phyloP scores from a whole-genome alignment of 257 asterid species.

The Echium plantagineum region DNA sequence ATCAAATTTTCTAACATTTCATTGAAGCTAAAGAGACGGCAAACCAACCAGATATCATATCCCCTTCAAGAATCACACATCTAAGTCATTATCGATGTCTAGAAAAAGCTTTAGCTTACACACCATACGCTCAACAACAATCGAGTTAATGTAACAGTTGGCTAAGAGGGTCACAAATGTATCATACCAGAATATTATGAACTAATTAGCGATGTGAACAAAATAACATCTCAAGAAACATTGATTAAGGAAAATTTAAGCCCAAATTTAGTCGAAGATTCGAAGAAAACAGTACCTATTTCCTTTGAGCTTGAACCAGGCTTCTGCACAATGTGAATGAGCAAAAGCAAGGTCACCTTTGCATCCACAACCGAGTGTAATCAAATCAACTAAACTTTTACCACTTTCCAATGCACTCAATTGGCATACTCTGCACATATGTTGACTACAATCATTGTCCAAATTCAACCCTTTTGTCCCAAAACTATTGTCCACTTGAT shows the following conservation, averaged over 20 bases:
- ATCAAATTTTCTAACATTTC: too few relatives aligned
- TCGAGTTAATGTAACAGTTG: background rate
- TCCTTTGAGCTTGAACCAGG: constrained; percentile 71
- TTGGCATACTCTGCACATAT: constrained; percentile 68
- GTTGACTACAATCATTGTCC: constrained; percentile 20
- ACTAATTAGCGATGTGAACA: background rate
- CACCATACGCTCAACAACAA: background rate
- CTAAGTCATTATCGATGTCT: constrained; percentile 10
- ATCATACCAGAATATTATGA: too few relatives aligned
- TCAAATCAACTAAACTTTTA: constrained; percentile 27
- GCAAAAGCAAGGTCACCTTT: constrained; percentile 82
- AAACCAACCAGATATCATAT: too few relatives aligned
- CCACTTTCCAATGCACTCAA: constrained; percentile 46
- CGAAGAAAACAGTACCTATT: constrained; percentile 33
- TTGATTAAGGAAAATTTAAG: background rate
- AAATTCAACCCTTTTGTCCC: constrained; percentile 10
- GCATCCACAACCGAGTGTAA: constrained; percentile 86
- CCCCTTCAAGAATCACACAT: too few relatives aligned
- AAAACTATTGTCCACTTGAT: constrained; percentile 4
- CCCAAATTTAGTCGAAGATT: background rate
- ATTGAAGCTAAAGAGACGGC: too few relatives aligned
- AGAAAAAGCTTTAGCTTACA: background rate
- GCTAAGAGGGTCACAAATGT: background rate
- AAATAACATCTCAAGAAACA: background rate
- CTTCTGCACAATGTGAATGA: constrained; percentile 61